Percentiles rank a stretch among this genome's conserved stretches.
Conservation (phyloP, 176 grass and related monocot species). For the Rhynchospora pubera region DNA sequence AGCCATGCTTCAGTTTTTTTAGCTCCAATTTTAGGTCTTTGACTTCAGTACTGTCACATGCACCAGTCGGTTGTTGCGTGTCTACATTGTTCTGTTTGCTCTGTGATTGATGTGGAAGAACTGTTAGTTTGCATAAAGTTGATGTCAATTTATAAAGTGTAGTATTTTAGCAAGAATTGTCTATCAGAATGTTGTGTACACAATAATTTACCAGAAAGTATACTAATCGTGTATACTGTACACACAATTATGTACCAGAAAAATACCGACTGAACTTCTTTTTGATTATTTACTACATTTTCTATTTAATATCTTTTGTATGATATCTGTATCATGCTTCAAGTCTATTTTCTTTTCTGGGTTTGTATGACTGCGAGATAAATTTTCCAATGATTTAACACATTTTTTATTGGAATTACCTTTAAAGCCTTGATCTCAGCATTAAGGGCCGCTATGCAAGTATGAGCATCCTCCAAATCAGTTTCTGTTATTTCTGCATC, state of each 20-base stretch:
- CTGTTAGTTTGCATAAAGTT: neutral
- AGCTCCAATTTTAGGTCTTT: conserved; percentile 6
- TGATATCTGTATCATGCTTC: neutral
- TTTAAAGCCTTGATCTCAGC: conserved; percentile 14
- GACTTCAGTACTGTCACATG: neutral
- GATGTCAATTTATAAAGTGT: neutral
- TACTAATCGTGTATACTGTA: neutral
- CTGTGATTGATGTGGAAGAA: conserved; percentile 13
- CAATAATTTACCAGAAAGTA: neutral
- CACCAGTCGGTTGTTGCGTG: neutral
- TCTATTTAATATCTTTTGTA: neutral
- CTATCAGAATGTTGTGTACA: too few relatives aligned
- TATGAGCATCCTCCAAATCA: conserved; percentile 21
- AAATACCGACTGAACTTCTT: neutral
- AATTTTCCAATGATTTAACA: neutral
- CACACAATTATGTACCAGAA: neutral
- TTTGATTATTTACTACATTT: neutral
- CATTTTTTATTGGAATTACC: neutral
- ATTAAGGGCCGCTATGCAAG: conserved; percentile 6
- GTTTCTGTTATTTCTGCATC: conserved; percentile 13
- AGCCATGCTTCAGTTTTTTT: conserved; percentile 15
- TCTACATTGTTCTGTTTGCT: conserved; percentile 1
- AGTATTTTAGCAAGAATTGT: neutral
- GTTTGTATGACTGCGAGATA: neutral
- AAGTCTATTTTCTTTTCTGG: neutral